phyloP scores from a whole-genome alignment of 345 rosid genomes.

The Garcia nutans region DNA sequence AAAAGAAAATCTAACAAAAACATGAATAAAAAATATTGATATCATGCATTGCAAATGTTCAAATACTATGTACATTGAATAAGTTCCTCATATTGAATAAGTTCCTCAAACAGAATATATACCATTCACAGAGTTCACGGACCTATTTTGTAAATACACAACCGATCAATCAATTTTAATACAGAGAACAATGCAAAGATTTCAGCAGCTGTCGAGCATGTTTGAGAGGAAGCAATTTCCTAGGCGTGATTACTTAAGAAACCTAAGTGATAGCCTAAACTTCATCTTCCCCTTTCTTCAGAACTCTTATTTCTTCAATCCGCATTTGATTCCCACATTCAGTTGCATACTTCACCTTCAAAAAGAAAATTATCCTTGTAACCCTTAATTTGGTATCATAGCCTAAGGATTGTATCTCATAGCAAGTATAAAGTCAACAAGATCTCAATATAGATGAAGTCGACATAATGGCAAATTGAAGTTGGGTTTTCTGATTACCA shows the following conservation, averaged over 20 bases:
- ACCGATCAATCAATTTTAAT: not conserved
- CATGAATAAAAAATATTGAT: not conserved
- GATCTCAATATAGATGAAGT: too few relatives aligned
- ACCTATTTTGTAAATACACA: not conserved
- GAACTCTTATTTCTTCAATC: not conserved
- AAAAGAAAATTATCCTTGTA: too few relatives aligned
- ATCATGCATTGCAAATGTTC: not conserved
- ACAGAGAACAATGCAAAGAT: not conserved
- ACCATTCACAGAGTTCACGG: not conserved
- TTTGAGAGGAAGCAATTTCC: not conserved
- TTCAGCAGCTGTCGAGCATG: not conserved
- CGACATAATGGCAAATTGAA: too few relatives aligned
- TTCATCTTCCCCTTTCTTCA: not conserved
- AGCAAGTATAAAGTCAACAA: too few relatives aligned
- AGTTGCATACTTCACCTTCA: not conserved
- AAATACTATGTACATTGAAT: not conserved
- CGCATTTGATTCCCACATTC: not conserved
- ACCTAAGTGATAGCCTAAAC: not conserved
- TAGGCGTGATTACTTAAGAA: not conserved
- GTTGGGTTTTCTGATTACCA: too few relatives aligned
- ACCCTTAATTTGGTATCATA: not conserved
- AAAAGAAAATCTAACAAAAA: not conserved
- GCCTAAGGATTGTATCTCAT: too few relatives aligned
- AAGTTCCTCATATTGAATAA: not conserved
- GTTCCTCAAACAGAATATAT: not conserved